Base-by-base conservation (phyloP, 2,329 filamentous ascomycete species). In the Exophiala sp. region DNA sequence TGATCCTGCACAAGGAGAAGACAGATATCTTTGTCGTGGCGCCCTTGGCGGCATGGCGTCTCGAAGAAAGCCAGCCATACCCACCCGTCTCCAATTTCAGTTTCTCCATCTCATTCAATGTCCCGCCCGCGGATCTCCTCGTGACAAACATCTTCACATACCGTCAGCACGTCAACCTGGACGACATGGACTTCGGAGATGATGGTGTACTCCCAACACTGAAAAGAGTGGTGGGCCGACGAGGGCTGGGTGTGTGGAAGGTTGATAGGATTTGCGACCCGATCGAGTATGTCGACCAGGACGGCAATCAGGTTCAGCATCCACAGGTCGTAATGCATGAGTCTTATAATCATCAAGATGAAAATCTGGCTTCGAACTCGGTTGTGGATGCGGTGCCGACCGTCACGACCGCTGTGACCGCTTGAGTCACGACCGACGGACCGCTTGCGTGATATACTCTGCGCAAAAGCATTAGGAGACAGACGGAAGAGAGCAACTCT, bases 181-280 rank as follows among this genome's bases (percentile, higher is more conserved):
- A 80, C 60, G 77, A 79, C 64, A 62, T 80, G 55, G 77, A 80
- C 59, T 74, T 79, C 54, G 75, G 65, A 9, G 69, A 71, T 11
- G 77, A 79, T 41, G 78, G 78, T 3, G 57, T 80, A 16, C 21
- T 70, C n/a, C 58, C 65, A 3, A 78, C 77, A 2, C 45, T 79
- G 39, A 63, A 58, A 16, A 67, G 77, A 21, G 75, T 79, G 2
- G 59, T 78, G 34, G 76, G 76, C 1, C 69, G 75, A 51, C 71
- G 75, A 39, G 78, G 78, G 1, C 59, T 80, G 54, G 70, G 67
- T n/a, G 71, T 79, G 41, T 79, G 77, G 76, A 71, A 67, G 59
- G 73, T 76, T 29, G 65, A 67, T 40, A 62, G 67, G 43, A 55
- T 62, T 48, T 69, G 64, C 45, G 51, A 41, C 39, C 55, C 51